Evolutionary conservation across 2,329 filamentous ascomycete genomes (phyloP).

Genomic region (Saccharata proteae): DNA sequence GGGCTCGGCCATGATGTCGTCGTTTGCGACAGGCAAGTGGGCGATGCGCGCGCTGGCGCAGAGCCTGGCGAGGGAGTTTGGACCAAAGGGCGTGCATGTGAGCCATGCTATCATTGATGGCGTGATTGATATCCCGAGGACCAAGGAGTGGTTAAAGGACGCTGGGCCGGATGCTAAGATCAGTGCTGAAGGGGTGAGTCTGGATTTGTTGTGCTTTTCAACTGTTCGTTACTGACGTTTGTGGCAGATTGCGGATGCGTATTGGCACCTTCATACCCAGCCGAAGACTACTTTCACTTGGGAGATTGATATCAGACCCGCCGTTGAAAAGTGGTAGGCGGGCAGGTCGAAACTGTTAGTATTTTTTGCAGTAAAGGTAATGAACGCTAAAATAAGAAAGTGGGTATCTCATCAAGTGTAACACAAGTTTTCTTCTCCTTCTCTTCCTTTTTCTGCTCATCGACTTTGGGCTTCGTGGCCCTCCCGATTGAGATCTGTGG

Average conservation of each 20-base stretch:
- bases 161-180: slow-evolving; percentile 55
- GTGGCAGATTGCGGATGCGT: slow-evolving; percentile 66
- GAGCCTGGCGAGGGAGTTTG: slow-evolving; percentile 71
- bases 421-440: slow-evolving; percentile 16
- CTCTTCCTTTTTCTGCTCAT: slow-evolving; percentile 11
- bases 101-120: slow-evolving; percentile 75
- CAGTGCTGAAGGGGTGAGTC: slow-evolving; percentile 57
- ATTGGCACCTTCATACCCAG: slow-evolving; percentile 77
- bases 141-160: slow-evolving; percentile 46
- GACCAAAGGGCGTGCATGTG: slow-evolving; percentile 72
- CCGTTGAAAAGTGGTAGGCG: slow-evolving; percentile 66
- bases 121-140: slow-evolving; percentile 67
- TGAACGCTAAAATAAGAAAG: slow-evolving; percentile 33
- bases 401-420: slow-evolving; percentile 30
- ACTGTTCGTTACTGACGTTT: slow-evolving; percentile 8
- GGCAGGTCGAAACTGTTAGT: background rate
- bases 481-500: too few relatives aligned
- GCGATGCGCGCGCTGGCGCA: slow-evolving; percentile 63
- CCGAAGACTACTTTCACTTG: slow-evolving; percentile 68
- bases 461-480: too few relatives aligned
- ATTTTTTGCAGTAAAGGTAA: too few relatives aligned
- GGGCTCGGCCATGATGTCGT: slow-evolving; percentile 54
- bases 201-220: slow-evolving; percentile 1
- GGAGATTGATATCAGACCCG: slow-evolving; percentile 70
- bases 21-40: slow-evolving; percentile 72